Percentiles rank a stretch among this genome's conserved stretches.
These are phyloP conservation scores for Davidsoniella virescens DNA, from an alignment of 2,329 filamentous ascomycete genomes.

Conservation along the genomic window DNA sequence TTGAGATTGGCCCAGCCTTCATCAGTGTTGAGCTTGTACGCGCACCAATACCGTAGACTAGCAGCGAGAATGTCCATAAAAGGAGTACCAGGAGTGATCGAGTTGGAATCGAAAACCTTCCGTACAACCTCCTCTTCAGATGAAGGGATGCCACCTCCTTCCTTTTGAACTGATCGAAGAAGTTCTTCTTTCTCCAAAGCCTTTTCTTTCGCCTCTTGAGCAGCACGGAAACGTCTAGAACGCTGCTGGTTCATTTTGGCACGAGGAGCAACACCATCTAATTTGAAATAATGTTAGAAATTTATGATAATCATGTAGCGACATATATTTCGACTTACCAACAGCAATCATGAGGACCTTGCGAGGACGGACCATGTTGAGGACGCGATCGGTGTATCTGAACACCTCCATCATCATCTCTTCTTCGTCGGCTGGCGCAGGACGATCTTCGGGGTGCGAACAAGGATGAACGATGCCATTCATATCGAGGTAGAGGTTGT, in stretches of 20 bases:
- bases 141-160: constrained; percentile 39
- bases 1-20: constrained; percentile 92
- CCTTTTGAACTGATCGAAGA: constrained; percentile 64
- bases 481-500: constrained; percentile 98
- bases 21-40: constrained; percentile 95
- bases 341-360: constrained; percentile 97
- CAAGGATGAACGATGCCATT: constrained; percentile 99
- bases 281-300: constrained; percentile 9
- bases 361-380: constrained; percentile 94
- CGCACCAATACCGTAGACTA: constrained; percentile 88
- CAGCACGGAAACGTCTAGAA: constrained; percentile 83
- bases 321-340: constrained; percentile 36
- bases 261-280: constrained; percentile 88
- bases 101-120: constrained; percentile 81
- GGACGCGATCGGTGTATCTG: constrained; percentile 93
- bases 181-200: constrained; percentile 82
- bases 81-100: constrained; percentile 88
- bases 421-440: constrained; percentile 81
- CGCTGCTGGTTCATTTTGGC: constrained; percentile 99
- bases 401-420: constrained; percentile 99
- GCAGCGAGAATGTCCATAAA: constrained; percentile 94
- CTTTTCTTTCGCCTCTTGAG: constrained; percentile 87
- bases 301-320: constrained; percentile 15
- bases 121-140: constrained; percentile 42
- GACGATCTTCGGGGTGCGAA: constrained; percentile 87